Evolutionary conservation across 768 basidiomycete genomes (phyloP).

Genomic region (Pisolithus marmoratus): DNA sequence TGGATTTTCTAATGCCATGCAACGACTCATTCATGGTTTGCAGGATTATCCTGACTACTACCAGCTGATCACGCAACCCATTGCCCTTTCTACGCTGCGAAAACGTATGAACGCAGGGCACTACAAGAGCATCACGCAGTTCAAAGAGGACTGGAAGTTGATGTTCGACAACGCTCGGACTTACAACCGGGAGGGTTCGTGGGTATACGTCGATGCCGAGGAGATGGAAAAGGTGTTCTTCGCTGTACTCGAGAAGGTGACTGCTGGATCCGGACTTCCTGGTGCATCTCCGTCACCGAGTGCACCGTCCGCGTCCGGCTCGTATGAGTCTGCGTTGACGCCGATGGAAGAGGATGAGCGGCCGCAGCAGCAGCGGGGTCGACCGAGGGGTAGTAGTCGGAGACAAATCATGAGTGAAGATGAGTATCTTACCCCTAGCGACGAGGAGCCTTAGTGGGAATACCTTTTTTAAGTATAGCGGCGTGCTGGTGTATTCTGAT

Average conservation of each 20-base stretch:
- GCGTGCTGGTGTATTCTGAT: neutral
- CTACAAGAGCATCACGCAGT: slow-evolving; percentile 72
- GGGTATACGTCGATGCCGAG: slow-evolving; percentile 91
- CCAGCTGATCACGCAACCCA: slow-evolving; percentile 79
- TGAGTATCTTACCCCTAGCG: slow-evolving; percentile 68
- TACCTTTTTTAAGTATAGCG: too few species aligned
- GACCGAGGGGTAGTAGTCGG: slow-evolving; percentile 55
- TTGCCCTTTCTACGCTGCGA: slow-evolving; percentile 81
- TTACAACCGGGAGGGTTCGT: slow-evolving; percentile 92
- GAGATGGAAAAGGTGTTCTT: slow-evolving; percentile 91
- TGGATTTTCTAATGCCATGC: slow-evolving; percentile 5
- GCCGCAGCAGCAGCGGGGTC: slow-evolving; percentile 39
- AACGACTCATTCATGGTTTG: slow-evolving; percentile 3
- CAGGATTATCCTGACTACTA: slow-evolving; percentile 94
- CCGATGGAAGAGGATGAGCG: slow-evolving; percentile 81
- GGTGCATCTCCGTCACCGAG: slow-evolving; percentile 48
- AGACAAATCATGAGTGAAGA: slow-evolving; percentile 71
- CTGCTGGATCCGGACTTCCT: slow-evolving; percentile 66
- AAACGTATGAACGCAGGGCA: slow-evolving; percentile 61
- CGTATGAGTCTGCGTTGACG: slow-evolving; percentile 63
- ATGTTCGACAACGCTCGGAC: slow-evolving; percentile 94
- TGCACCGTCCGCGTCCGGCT: slow-evolving; percentile 35
- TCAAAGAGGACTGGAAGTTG: slow-evolving; percentile 74
- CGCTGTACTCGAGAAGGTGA: slow-evolving; percentile 57
- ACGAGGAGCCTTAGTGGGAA: slow-evolving; percentile 54